phyloP scores from a whole-genome alignment of 768 basidiomycete species.

The Chalciporus chontae region DNA sequence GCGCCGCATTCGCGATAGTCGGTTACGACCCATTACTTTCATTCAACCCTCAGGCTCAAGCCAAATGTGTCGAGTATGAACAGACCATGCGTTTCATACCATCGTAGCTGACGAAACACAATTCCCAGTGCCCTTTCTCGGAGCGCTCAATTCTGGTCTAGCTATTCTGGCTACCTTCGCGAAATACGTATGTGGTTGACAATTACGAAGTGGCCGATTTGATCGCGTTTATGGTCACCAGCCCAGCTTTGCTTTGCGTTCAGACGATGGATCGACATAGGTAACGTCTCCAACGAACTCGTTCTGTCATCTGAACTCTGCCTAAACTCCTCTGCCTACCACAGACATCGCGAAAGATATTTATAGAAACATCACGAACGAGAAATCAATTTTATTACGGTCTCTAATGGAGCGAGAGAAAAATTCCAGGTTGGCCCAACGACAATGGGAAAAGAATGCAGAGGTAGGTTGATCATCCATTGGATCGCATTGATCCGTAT shows the following conservation, averaged over 20 bases:
- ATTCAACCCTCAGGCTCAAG: slow-evolving; percentile 28
- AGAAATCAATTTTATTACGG: slow-evolving; percentile 50
- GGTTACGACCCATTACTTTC: neutral
- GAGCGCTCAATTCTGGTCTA: slow-evolving; percentile 83
- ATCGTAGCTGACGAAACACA: neutral
- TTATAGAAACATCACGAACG: slow-evolving; percentile 61
- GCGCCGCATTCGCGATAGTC: slow-evolving; percentile 28
- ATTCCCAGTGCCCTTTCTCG: slow-evolving; percentile 60
- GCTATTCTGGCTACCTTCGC: slow-evolving; percentile 78
- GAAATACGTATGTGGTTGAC: slow-evolving; percentile 61
- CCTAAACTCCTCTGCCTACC: neutral
- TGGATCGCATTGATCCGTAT: neutral
- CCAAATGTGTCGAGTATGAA: slow-evolving; percentile 52
- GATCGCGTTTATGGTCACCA: slow-evolving; percentile 34
- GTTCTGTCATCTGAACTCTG: slow-evolving; percentile 8
- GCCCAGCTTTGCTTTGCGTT: slow-evolving; percentile 78
- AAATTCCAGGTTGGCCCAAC: slow-evolving; percentile 23
- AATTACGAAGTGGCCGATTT: slow-evolving; percentile 7
- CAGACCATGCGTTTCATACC: neutral
- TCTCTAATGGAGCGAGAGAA: slow-evolving; percentile 46
- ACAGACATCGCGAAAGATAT: slow-evolving; percentile 62
- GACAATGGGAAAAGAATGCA: slow-evolving; percentile 27
- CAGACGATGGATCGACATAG: slow-evolving; percentile 71
- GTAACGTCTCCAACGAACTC: slow-evolving; percentile 32
- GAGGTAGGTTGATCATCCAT: slow-evolving; percentile 17